Percentiles rank a stretch among this genome's conserved stretches.
phyloP scores from a whole-genome alignment of 176 grass and related monocot genomes.

The Bromus sterilis region DNA sequence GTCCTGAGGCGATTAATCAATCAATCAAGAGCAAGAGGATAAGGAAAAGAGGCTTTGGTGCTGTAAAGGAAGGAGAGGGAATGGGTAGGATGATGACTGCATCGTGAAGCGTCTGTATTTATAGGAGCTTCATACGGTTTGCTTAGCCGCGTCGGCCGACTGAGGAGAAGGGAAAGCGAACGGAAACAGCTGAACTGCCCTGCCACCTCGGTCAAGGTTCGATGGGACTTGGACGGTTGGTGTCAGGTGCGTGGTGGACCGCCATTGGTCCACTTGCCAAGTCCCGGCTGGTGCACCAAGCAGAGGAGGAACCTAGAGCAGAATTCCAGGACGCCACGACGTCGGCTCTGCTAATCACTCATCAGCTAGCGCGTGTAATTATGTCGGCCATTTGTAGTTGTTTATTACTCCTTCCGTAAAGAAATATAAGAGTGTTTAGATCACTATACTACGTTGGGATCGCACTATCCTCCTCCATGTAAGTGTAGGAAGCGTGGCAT shows the following conservation, averaged over 20 bases:
- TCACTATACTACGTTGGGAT: too few species aligned
- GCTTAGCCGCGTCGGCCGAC: constrained; percentile 15
- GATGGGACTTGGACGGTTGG: not conserved
- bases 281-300: not conserved
- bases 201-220: not conserved
- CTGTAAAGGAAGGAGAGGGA: not conserved
- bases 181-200: not conserved
- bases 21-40: not conserved
- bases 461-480: too few species aligned
- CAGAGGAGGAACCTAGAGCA: not conserved
- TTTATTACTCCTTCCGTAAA: too few species aligned
- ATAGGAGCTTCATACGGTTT: not conserved
- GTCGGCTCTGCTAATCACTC: not conserved
- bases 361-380: not conserved
- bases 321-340: not conserved
- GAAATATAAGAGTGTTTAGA: too few species aligned
- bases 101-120: not conserved
- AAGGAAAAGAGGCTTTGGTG: not conserved
- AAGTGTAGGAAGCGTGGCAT: too few species aligned
- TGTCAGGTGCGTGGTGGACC: not conserved
- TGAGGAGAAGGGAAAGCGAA: not conserved
- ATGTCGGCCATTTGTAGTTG: too few species aligned
- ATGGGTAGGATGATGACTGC: not conserved
- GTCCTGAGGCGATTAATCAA: not conserved
- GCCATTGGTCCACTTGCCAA: not conserved